Base-by-base conservation (phyloP, 306 rosid species). In the Lagenaria siceraria region DNA sequence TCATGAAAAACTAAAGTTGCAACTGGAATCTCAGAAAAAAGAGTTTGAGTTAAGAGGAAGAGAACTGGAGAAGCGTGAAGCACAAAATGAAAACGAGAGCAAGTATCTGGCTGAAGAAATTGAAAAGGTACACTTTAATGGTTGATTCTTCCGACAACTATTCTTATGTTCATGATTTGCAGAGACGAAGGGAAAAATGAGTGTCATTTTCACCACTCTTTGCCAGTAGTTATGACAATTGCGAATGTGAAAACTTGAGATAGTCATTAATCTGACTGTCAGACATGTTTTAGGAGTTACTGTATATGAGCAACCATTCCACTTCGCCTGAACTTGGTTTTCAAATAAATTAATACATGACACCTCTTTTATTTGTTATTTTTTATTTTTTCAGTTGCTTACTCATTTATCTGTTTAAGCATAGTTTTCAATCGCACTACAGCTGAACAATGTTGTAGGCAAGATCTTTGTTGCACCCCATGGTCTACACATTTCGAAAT, bases 1-100 rank as follows among this genome's bases (percentile, higher is more conserved):
- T 81, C 97, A 90, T 58, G 90, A 96, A 81, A 88, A 87, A 77
- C 85, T 90, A 48, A 96, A 90, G 84, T 55, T 83, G 85, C 96
- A 89, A 81, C 81, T 96, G 77, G 98, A 96, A 83, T 85, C 89
- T 84, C 97, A 92, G 62, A 89, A 89, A 83, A 87, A 70, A 72
- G 91, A 89, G 78, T 90, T 96, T 5, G 98, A 91, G 87, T 60
- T 82, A 59, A 89, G 85, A 78, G 85, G 88, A 80, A 77, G 78
- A 69, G 97, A 96, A 77, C 70, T 96, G 91, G 98, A 96, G 86
- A 87, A 88, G 81, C 98, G 98, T 55, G 98, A 91, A 48, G 88
- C 92, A 36, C 87, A 81, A 48, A 92, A 90, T 5, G 99, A 92
- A 84, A 85, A 56, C 80, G 97, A 96, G 87, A 88, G 94, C 54